Conservation (phyloP, 2,329 filamentous ascomycete genomes). For the Immersiporthe knoxdaviesiana region DNA sequence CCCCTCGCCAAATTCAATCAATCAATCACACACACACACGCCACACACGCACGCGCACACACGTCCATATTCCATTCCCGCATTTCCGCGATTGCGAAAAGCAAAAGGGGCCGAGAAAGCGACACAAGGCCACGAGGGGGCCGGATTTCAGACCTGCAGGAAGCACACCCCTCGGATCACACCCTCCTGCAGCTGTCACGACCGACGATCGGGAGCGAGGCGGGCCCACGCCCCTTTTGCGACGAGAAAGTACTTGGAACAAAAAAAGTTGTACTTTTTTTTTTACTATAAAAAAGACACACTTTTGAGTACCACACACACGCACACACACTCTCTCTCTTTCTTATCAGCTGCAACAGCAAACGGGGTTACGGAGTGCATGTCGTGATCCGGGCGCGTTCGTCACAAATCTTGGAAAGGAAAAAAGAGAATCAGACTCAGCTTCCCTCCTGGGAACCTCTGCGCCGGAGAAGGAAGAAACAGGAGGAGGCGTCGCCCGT, state of each 20-base stretch:
- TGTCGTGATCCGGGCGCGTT: not conserved
- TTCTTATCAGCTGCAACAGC: too few species aligned
- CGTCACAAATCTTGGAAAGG: not conserved
- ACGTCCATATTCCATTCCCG: not conserved
- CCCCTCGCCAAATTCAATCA: too few species aligned
- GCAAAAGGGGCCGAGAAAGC: too few species aligned
- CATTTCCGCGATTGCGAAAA: not conserved
- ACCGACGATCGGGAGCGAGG: constrained; percentile 13
- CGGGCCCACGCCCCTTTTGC: not conserved
- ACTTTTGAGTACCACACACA: not conserved
- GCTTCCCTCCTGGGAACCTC: constrained; percentile 2
- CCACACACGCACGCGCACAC: not conserved
- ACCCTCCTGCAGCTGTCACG: constrained; percentile 13
- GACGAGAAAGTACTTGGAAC: too few species aligned
- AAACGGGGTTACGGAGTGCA: not conserved
- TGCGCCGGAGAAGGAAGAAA: not conserved
- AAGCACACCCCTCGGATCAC: not conserved
- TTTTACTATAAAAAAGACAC: not conserved
- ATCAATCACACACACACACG: not conserved
- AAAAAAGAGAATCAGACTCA: not conserved
- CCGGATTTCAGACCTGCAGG: not conserved
- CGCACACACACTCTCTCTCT: not conserved
- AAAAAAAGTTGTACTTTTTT: not conserved
- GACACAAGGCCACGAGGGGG: not conserved
- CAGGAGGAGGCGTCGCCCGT: not conserved